Evolutionary conservation across 352 stramenopile species (phyloP), one percentile per base, ranked within the genome.

Genomic region (Phytophthora citrophthora): DNA sequence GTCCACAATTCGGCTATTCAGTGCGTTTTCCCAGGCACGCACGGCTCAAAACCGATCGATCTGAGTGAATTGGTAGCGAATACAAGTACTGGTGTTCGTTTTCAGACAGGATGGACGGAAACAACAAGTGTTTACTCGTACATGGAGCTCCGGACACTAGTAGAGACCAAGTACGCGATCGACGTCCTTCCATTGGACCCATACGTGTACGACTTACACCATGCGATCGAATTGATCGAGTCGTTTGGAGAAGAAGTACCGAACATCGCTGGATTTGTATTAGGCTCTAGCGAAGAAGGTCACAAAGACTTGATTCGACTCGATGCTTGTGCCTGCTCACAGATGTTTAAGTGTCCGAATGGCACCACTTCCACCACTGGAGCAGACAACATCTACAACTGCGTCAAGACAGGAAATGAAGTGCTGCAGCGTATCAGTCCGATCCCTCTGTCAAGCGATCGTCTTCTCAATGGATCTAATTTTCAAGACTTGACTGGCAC

Each of bases 281-380:
- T 67, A 2, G 68, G 54, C 4, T 73, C 66, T 7, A 64, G 55
- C 11, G 48, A 79, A 13, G 47, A 52, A 6, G 63, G 47, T 4
- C 61, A 76, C 2, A 24, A 60, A 2, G 43, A 90, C 16, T 61
- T 88, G 2, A 67, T 91, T n/a, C 76, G 94, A 11, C 67, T 98
- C 2, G 95, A 99, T 61, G 87, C 96, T 15, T 99, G 96, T 62
- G 84, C 96, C 31, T 99, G 97, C 58, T 81, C 97, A 54, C 74
- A 92, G 31, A 74, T 98, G 47, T 77, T 98, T 47, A 91, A 96
- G 54, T 99, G 97, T 64, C 97, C 96, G 4, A 98, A 99, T 62
- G 96, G 91, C 41, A 99, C 97, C 4, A 86, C 65, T 2, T 91
- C 83, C 0, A 47, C 59, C 5, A 53, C 74, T 27, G 89, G 90